phyloP scores from a whole-genome alignment of 495 filamentous ascomycete genomes.

The Xylaria acuta region DNA sequence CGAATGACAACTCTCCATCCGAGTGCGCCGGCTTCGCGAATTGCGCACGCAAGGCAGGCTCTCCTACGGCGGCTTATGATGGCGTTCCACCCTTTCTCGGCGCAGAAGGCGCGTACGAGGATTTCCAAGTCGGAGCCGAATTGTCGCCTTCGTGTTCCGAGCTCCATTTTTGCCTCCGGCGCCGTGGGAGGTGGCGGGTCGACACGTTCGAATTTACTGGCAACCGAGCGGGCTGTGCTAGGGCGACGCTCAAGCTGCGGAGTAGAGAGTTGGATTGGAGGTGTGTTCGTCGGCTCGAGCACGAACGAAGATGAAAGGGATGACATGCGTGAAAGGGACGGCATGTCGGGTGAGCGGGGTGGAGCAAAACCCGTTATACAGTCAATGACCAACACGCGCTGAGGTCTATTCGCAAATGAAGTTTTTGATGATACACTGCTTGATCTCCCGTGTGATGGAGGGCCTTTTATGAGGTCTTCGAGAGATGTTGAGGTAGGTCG shows the following conservation, averaged over 20 bases:
- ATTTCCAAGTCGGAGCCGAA: slow-evolving; percentile 66
- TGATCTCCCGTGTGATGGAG: slow-evolving; percentile 34
- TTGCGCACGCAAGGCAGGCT: slow-evolving; percentile 70
- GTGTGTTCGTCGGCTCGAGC: slow-evolving; percentile 31
- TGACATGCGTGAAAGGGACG: slow-evolving; percentile 40
- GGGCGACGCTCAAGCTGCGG: slow-evolving; percentile 35
- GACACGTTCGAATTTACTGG: slow-evolving; percentile 35
- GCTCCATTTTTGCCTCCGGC: slow-evolving; percentile 54
- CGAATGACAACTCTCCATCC: slow-evolving; percentile 70
- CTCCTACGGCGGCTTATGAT: slow-evolving; percentile 68
- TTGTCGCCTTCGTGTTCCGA: slow-evolving; percentile 56
- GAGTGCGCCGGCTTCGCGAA: slow-evolving; percentile 72
- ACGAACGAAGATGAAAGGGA: slow-evolving; percentile 42
- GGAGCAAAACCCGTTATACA: slow-evolving; percentile 58
- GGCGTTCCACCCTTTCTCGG: slow-evolving; percentile 71
- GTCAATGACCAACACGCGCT: slow-evolving; percentile 59
- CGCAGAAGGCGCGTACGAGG: slow-evolving; percentile 71
- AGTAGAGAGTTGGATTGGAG: slow-evolving; percentile 30
- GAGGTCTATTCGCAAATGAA: slow-evolving; percentile 39
- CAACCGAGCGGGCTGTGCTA: slow-evolving; percentile 37
- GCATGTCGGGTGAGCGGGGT: slow-evolving; percentile 41
- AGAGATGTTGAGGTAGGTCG: slow-evolving; percentile 46
- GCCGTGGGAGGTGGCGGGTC: slow-evolving; percentile 42
- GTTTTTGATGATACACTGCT: slow-evolving; percentile 34
- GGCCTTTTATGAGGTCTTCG: slow-evolving; percentile 46